These are phyloP conservation scores for Ogataea ramenticola DNA, from an alignment of 805 yeast species.

Conservation along the genomic window DNA sequence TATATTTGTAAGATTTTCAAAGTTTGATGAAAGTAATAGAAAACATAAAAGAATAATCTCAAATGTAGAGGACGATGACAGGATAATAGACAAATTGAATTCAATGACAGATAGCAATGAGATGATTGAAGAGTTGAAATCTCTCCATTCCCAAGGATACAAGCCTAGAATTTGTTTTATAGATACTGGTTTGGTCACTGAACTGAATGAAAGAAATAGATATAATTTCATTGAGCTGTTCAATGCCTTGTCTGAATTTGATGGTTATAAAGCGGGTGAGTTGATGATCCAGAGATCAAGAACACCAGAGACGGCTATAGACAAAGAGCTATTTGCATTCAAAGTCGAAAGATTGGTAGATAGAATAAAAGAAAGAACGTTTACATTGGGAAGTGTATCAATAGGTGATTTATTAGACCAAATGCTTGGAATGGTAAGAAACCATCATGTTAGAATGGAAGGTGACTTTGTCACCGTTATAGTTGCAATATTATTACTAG, in stretches of 20 bases:
- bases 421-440: slow-evolving; percentile 84
- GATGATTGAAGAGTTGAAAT: slow-evolving; percentile 1
- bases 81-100: slow-evolving; percentile 34
- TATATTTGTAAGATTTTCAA: slow-evolving; percentile 50
- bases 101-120: slow-evolving; percentile 23
- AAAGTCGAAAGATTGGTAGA: slow-evolving; percentile 81
- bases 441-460: slow-evolving; percentile 95
- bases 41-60: slow-evolving; percentile 26
- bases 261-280: slow-evolving; percentile 92
- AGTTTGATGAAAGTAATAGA: slow-evolving; percentile 29
- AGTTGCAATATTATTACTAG: slow-evolving; percentile 84
- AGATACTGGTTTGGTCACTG: slow-evolving; percentile 92
- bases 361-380: slow-evolving; percentile 78
- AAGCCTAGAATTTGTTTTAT: slow-evolving; percentile 84
- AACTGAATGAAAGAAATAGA: slow-evolving; percentile 68
- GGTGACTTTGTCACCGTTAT: slow-evolving; percentile 93
- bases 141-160: slow-evolving; percentile 49
- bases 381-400: slow-evolving; percentile 84
- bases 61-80: slow-evolving; percentile 38
- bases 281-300: slow-evolving; percentile 91
- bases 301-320: slow-evolving; percentile 87
- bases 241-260: slow-evolving; percentile 82
- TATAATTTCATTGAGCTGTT: slow-evolving; percentile 84
- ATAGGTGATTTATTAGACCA: slow-evolving; percentile 86
- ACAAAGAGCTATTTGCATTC: slow-evolving; percentile 78